A percentile compares a stretch with the other conserved stretches of the same genome.
Conservation (phyloP, 202 grass and related monocot genomes). For the Setaria italica region DNA sequence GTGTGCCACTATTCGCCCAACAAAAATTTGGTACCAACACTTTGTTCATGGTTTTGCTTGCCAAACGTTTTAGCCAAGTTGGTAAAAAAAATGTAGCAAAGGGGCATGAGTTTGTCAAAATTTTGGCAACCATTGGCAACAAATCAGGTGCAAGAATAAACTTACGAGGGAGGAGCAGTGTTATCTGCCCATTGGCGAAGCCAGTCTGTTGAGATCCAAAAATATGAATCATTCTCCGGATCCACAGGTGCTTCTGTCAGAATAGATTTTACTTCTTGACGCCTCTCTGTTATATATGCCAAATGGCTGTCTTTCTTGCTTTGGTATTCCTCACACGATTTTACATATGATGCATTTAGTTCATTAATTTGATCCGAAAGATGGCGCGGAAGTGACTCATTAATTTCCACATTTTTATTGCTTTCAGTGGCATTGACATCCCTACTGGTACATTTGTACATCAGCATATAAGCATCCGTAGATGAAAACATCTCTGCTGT, state of each 20-base stretch:
- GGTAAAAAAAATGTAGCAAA: not conserved
- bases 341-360: conserved; percentile 68
- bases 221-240: conserved; percentile 75
- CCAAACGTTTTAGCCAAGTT: not conserved
- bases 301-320: conserved; percentile 73
- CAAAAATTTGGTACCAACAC: not conserved
- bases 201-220: conserved; percentile 98
- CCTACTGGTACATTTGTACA: conserved; percentile 72
- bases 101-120: not conserved
- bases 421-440: conserved; percentile 48
- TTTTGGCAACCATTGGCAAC: conserved; percentile 1
- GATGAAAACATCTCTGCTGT: conserved; percentile 79
- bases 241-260: conserved; percentile 71
- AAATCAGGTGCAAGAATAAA: conserved; percentile 29
- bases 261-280: conserved; percentile 88
- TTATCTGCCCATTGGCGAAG: conserved; percentile 95
- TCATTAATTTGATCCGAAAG: conserved; percentile 72
- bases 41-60: conserved; percentile 7
- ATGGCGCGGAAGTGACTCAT: conserved; percentile 63
- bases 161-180: conserved; percentile 75
- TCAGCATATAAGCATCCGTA: conserved; percentile 98
- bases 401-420: conserved; percentile 44
- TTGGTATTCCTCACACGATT: conserved; percentile 76
- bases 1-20: not conserved
- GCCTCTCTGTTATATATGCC: conserved; percentile 70